phyloP scores from a whole-genome alignment of 176 grass and related monocot genomes.

The Oryza nivara region DNA sequence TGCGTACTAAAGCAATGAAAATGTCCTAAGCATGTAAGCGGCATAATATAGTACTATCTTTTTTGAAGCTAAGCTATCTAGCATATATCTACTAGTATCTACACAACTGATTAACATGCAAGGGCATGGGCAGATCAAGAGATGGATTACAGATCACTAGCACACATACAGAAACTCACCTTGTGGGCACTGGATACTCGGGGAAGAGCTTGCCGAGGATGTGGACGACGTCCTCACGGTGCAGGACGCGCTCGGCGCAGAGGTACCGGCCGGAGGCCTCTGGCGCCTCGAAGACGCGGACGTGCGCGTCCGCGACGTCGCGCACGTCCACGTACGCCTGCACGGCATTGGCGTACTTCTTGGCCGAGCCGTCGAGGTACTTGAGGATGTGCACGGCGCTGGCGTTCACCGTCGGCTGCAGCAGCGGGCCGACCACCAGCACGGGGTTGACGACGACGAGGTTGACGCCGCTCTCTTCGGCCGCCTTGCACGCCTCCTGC shows the following conservation, averaged over 20 bases:
- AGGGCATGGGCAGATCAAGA: not conserved
- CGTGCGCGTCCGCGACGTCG: conserved; percentile 81
- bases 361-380: conserved; percentile 85
- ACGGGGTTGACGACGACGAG: conserved; percentile 82
- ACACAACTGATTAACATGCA: not conserved
- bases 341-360: conserved; percentile 82
- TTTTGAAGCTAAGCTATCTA: too few relatives aligned
- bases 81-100: not conserved
- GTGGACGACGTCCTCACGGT: conserved; percentile 81
- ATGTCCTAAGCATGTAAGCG: not conserved
- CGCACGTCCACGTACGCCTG: conserved; percentile 94
- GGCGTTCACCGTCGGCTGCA: conserved; percentile 85
- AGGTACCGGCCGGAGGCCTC: conserved; percentile 63
- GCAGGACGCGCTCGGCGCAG: conserved; percentile 83
- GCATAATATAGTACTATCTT: not conserved
- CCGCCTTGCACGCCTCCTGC: conserved; percentile 63
- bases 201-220: conserved; percentile 88
- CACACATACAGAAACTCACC: conserved; percentile 4
- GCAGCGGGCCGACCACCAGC: conserved; percentile 82
- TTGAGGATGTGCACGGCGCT: conserved; percentile 85
- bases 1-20: not conserved
- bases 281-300: conserved; percentile 66
- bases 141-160: not conserved
- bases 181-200: conserved; percentile 81
- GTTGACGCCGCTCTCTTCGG: conserved; percentile 54